Base-by-base conservation (phyloP, 2,329 filamentous ascomycete species). In the Venturia carpophila region DNA sequence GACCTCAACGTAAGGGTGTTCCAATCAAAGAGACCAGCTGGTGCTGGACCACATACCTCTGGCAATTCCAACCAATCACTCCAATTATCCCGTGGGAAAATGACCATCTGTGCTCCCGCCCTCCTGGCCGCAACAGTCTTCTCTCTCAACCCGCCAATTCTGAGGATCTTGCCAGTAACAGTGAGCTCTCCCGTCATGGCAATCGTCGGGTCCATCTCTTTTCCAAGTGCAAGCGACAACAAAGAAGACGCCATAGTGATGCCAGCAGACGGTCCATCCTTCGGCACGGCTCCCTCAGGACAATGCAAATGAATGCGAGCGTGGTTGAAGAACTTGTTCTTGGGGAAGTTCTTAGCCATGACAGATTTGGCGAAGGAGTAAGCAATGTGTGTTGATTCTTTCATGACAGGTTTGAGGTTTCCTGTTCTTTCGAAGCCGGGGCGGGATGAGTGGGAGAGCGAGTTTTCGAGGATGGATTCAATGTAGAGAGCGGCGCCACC, bases 171-270 rank as follows among this genome's bases (percentile, higher is more conserved):
- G 64, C 94, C 94, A 1, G 94, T 99, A 63, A 99, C 87, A 1
- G 95, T 99, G 68, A 99, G 81, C 78, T 99, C 94, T 68, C 94
- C 94, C 0, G 94, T 99, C 94, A 99, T 99, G 66, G 95, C 93
- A 70, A 97, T 87, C 0, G 90, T 91, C 7, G 93, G 91, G 72
- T 92, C 83, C 62, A 99, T 82, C 19, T 88, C 83, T 58, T 84
- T 83, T 69, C 96, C 86, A 47, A 97, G 79, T 10, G 91, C 93
- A 67, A 99, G 80, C 63, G 89, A 93, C 62, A 99, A 81, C 71
- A 99, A 78, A 66, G 90, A 92, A 7, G 92, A 96, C n/a, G 94
- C 89, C 94, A 99, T 99, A 7, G 94, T 99, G 72, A 99, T 94
- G 74, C 94, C 94, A 24, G 94, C 94, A 60, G 74, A 77, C 0